A percentile compares a stretch with the other conserved stretches of the same genome.
Conservation (phyloP, 2,329 filamentous ascomycete genomes). For the Nemania abortiva region DNA sequence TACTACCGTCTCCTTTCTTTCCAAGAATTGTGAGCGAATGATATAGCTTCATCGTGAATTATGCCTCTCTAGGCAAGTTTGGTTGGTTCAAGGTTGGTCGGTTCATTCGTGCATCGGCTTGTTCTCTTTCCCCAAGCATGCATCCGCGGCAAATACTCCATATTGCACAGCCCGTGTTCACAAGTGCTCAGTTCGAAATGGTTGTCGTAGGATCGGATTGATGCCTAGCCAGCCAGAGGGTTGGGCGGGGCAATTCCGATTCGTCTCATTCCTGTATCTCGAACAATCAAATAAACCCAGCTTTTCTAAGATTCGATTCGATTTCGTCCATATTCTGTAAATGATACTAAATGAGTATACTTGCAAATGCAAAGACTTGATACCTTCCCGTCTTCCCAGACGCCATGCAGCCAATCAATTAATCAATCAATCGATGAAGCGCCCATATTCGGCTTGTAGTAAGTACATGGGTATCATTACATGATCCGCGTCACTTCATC, state of each 20-base stretch:
- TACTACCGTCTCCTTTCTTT: slow-evolving; percentile 10
- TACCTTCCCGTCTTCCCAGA: slow-evolving; percentile 39
- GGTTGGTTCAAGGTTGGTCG: slow-evolving; percentile 33
- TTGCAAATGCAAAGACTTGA: slow-evolving; percentile 45
- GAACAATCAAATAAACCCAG: slow-evolving; percentile 56
- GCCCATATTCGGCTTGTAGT: slow-evolving; percentile 40
- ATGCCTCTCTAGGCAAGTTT: slow-evolving; percentile 18
- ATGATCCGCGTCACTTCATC: slow-evolving; percentile 92
- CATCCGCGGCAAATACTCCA: slow-evolving; percentile 3
- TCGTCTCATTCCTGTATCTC: slow-evolving; percentile 10
- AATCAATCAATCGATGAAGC: slow-evolving; percentile 32
- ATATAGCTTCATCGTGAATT: slow-evolving; percentile 10
- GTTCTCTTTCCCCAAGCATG: neutral
- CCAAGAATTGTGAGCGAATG: slow-evolving; percentile 24
- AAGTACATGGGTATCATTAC: slow-evolving; percentile 62
- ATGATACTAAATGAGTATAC: slow-evolving; percentile 48
- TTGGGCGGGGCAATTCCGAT: slow-evolving; percentile 1
- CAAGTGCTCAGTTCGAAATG: slow-evolving; percentile 5
- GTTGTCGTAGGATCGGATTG: slow-evolving; percentile 4
- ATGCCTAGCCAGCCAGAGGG: neutral
- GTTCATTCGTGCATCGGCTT: neutral
- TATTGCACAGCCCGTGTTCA: slow-evolving; percentile 4
- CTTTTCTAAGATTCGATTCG: slow-evolving; percentile 54
- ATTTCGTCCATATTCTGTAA: slow-evolving; percentile 53
- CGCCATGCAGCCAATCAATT: slow-evolving; percentile 35